Evolutionary conservation across 2,329 filamentous ascomycete genomes (phyloP).

Genomic region (Fusarium vanettenii): DNA sequence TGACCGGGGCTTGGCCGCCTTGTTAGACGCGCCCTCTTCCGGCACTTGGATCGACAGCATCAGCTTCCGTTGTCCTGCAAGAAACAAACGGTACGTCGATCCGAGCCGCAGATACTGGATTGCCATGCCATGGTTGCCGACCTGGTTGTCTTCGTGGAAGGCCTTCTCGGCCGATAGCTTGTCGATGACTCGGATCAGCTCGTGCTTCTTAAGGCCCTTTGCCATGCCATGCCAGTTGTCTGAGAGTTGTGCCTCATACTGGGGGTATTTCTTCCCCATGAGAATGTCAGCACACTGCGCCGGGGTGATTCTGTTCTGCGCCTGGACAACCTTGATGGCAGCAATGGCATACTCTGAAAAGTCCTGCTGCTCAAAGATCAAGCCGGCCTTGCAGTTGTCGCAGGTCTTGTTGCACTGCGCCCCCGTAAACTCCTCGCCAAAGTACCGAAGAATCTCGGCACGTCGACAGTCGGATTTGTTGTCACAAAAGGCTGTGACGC

Average conservation of each 20-base stretch:
- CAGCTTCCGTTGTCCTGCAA: constrained; percentile 58
- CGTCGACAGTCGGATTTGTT: constrained; percentile 89
- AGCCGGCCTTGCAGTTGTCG: constrained; percentile 87
- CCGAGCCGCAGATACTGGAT: constrained; percentile 75
- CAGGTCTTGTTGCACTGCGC: constrained; percentile 80
- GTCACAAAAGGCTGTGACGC: constrained; percentile 89
- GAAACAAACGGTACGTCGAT: constrained; percentile 54
- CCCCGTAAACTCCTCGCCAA: constrained; percentile 83
- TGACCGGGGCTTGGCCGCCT: constrained; percentile 46
- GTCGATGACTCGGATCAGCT: constrained; percentile 87
- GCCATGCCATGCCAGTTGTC: constrained; percentile 75
- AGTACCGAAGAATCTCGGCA: constrained; percentile 91
- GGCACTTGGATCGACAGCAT: constrained; percentile 56
- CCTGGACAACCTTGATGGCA: constrained; percentile 75
- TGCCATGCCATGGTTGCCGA: constrained; percentile 69
- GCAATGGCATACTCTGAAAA: constrained; percentile 80
- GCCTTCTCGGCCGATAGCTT: constrained; percentile 79
- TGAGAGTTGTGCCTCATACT: constrained; percentile 64
- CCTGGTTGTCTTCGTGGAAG: constrained; percentile 74
- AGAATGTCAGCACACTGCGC: constrained; percentile 88
- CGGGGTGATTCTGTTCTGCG: constrained; percentile 74
- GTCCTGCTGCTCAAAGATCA: constrained; percentile 78
- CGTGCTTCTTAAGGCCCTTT: constrained; percentile 75
- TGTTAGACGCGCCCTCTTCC: constrained; percentile 45
- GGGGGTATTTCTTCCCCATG: constrained; percentile 74